Evolutionary conservation across 176 grass and related monocot genomes (phyloP), one percentile per base, ranked within the genome.

Genomic region (Ensete ventricosum): DNA sequence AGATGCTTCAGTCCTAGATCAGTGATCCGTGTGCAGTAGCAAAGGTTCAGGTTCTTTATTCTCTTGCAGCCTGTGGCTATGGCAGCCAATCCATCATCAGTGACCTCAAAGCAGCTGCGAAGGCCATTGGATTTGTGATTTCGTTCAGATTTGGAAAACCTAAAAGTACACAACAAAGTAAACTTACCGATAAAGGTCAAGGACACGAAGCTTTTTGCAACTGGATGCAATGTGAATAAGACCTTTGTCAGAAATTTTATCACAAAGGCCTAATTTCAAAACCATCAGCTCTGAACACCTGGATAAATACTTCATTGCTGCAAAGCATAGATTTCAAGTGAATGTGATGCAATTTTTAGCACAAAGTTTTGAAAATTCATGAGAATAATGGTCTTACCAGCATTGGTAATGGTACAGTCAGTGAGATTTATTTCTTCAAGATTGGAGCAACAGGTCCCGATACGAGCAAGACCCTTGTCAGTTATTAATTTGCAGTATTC

Each of bases 401-500:
- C 73, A 72, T 94, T 86, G 82, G 82, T 85, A 64, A 99, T 84
- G 79, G 82, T 59, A 75, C 90, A 99, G 54, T 99, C 95, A 63
- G 95, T 99, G 84, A 94, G 95, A 79, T 99, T 90, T 62, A 91
- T 84, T 78, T 94, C 95, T 81, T 86, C 93, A 69, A 99, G 86
- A 86, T 78, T 80, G 62, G 88, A 78, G 81, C 90, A 99, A 82
- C 63, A 85, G 50, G 69, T 76, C 9, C 88, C 64, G 16, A 99
- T 85, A 24, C 55, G 27, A 48, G 94, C 73, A 22, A 99, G 73
- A 24, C 95, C 95, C 73, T 99, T 94, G 69, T 99, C 90, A 9
- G 82, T 87, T 80, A 99, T 89, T 63, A 85, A 89, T 52, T 82
- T 81, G 80, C 88, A 99, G 11, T 90, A 99, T 68, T 99, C 95